These are phyloP conservation scores for Aspergillus brasiliensis DNA, from an alignment of 2,329 filamentous ascomycete species.

Conservation along the genomic window DNA sequence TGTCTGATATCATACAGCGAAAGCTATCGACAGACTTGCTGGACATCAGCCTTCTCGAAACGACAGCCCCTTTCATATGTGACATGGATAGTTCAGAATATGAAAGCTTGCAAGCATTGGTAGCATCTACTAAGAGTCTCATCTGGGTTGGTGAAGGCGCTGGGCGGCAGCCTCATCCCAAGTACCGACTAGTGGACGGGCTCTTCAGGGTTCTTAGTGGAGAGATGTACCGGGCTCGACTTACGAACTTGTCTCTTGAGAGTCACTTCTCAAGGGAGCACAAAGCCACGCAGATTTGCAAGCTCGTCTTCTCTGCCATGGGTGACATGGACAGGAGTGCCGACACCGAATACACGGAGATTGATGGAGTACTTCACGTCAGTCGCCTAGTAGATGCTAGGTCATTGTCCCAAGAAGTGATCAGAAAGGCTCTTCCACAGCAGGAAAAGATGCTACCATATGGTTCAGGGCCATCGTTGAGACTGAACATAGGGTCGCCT, in stretches of 20 bases:
- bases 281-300: conserved; percentile 4
- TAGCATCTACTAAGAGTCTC: conserved; percentile 5
- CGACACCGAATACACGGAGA: conserved; percentile 14
- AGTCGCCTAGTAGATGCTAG: conserved; percentile 7
- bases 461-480: conserved; percentile 8
- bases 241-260: conserved; percentile 10
- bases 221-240: conserved; percentile 6
- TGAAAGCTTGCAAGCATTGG: neutral
- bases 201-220: conserved; percentile 12
- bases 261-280: neutral
- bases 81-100: conserved; percentile 6
- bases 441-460: neutral
- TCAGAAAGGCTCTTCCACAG: neutral
- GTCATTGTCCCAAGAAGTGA: conserved; percentile 4
- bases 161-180: conserved; percentile 6
- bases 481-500: conserved; percentile 17
- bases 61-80: conserved; percentile 1
- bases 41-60: conserved; percentile 10
- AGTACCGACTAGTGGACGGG: conserved; percentile 15
- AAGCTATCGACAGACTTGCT: neutral
- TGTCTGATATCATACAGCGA: neutral
- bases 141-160: conserved; percentile 16
- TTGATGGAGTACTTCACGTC: conserved; percentile 11
- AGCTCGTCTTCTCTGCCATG: neutral
- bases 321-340: neutral